Percentiles rank a stretch among this genome's conserved stretches.
Conservation (phyloP, 352 stramenopile genomes). For the Pythium brachiatum region DNA sequence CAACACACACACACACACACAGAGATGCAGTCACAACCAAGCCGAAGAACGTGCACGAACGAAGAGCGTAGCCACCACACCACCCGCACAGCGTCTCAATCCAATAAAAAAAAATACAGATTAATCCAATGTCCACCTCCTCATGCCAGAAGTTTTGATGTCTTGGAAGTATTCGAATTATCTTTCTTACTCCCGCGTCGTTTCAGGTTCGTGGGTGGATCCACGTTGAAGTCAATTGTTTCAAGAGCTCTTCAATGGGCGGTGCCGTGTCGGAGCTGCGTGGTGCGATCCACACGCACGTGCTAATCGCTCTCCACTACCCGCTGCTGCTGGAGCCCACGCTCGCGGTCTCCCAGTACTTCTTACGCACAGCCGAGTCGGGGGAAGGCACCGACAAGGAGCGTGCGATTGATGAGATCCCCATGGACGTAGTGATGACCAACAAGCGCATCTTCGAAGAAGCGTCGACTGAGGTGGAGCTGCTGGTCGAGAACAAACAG, state of each 20-base stretch:
- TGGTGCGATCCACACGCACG: conserved; percentile 61
- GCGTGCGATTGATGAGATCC: conserved; percentile 48
- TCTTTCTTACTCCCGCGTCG: no score
- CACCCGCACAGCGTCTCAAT: no score
- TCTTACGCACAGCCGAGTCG: conserved; percentile 57
- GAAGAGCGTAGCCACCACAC: no score
- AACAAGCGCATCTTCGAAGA: conserved; percentile 58
- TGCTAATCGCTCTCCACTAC: conserved; percentile 58
- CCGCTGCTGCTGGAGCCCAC: conserved; percentile 56
- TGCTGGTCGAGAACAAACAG: conserved; percentile 52
- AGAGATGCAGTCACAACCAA: background rate
- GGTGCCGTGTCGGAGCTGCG: conserved; percentile 67
- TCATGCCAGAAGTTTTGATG: no score
- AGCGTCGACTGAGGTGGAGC: conserved; percentile 67
- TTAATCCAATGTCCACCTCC: no score
- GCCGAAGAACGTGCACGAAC: no score
- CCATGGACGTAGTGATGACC: conserved; percentile 48
- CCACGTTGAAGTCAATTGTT: no score
- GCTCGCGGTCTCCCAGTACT: conserved; percentile 59
- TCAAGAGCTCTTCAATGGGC: no score
- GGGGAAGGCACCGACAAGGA: conserved; percentile 60
- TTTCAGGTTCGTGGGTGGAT: no score
- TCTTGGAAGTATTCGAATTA: no score
- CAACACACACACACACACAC: background rate
- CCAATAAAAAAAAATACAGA: background rate